phyloP scores from a whole-genome alignment of 1,284 basidiomycete genomes.

The Marasmius sp. region DNA sequence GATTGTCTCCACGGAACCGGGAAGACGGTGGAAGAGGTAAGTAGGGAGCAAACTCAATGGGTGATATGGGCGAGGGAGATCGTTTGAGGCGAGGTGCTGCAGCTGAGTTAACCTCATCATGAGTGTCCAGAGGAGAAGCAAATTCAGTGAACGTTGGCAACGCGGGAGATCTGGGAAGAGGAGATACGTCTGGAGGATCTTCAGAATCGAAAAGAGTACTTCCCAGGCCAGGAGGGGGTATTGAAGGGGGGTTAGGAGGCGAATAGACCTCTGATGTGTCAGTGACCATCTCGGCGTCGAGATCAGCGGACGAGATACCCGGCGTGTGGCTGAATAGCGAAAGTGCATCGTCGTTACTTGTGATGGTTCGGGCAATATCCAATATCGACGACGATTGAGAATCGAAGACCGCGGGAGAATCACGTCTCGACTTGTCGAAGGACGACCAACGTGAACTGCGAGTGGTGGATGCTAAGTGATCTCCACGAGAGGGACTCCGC shows the following conservation, averaged over 20 bases:
- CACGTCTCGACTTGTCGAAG: background rate
- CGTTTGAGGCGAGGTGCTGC: background rate
- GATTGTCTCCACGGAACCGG: background rate
- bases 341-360: background rate
- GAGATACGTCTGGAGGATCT: constrained; percentile 3
- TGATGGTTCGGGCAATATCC: constrained; percentile 14
- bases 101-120: background rate
- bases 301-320: background rate
- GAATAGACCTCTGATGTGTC: background rate
- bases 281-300: background rate
- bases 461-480: background rate
- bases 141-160: background rate
- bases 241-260: constrained; percentile 6
- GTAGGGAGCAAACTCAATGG: background rate
- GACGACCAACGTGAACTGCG: constrained; percentile 8
- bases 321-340: background rate
- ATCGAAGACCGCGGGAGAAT: constrained; percentile 10
- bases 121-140: background rate
- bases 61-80: background rate
- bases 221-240: constrained; percentile 16
- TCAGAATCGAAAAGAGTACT: background rate
- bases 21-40: background rate
- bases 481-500: background rate
- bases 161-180: background rate
- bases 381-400: constrained; percentile 12